A percentile compares a stretch with the other conserved stretches of the same genome.
Evolutionary conservation across 177 flowering plant genomes (phyloP).

Genomic region (Viscum album): DNA sequence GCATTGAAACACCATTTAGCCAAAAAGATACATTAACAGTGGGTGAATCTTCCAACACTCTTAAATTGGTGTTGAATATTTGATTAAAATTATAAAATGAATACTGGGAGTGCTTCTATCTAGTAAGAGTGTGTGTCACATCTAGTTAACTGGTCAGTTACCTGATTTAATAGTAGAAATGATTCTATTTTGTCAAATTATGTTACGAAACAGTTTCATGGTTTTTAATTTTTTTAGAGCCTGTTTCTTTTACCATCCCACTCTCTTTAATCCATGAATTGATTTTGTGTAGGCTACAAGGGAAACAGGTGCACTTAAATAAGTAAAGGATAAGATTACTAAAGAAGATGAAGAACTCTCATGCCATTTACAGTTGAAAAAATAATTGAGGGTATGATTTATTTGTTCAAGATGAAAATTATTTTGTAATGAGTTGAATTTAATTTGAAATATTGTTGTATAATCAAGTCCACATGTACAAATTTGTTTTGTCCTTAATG

Average conservation of each 20-base stretch:
- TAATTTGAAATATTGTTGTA: background rate
- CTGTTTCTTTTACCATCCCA: background rate
- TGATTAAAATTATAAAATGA: no score
- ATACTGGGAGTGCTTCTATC: no score
- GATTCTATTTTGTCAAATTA: no score
- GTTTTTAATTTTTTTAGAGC: background rate
- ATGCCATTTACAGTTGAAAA: conserved; percentile 70
- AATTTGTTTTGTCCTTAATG: background rate
- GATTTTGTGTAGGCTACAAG: conserved; percentile 47
- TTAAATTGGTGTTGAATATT: no score
- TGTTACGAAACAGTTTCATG: no score
- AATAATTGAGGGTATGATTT: conserved; percentile 68
- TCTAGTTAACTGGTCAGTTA: no score
- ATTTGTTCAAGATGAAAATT: background rate
- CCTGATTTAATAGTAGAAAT: background rate
- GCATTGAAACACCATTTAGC: no score
- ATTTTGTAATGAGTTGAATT: background rate
- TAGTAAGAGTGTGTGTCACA: background rate
- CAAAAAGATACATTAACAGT: no score
- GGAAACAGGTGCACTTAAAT: conserved; percentile 80
- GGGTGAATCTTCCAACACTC: no score
- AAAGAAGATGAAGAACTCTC: conserved; percentile 72
- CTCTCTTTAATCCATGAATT: background rate
- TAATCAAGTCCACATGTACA: background rate
- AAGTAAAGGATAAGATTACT: conserved; percentile 84